These are phyloP conservation scores for Emericellopsis terricola DNA, from an alignment of 495 filamentous ascomycete species.

Conservation along the genomic window DNA sequence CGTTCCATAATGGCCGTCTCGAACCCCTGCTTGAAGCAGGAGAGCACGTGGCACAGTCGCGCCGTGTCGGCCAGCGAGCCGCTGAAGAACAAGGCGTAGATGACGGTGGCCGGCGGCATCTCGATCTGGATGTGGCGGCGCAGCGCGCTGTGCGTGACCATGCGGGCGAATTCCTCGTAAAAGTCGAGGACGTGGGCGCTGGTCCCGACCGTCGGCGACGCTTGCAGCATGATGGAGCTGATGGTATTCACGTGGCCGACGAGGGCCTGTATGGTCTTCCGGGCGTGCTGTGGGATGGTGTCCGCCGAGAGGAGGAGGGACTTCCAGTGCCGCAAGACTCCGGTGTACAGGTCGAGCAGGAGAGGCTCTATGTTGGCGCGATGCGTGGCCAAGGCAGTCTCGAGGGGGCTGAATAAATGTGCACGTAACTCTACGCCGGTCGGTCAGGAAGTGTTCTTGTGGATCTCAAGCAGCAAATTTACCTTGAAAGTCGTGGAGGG, in stretches of 20 bases:
- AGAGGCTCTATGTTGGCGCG: slow-evolving; percentile 28
- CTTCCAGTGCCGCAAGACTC: slow-evolving; percentile 54
- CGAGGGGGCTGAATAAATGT: slow-evolving; percentile 35
- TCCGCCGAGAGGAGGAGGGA: slow-evolving; percentile 17
- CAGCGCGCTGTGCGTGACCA: slow-evolving; percentile 35
- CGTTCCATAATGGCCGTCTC: slow-evolving; percentile 35
- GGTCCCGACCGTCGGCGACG: slow-evolving; percentile 16
- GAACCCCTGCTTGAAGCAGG: slow-evolving; percentile 57
- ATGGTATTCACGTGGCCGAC: slow-evolving; percentile 43
- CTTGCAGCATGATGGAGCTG: slow-evolving; percentile 40
- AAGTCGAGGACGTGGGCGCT: slow-evolving; percentile 45
- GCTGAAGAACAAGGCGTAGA: slow-evolving; percentile 54
- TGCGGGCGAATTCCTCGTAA: slow-evolving; percentile 38
- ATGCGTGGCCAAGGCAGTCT: slow-evolving; percentile 36
- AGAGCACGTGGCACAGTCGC: slow-evolving; percentile 46
- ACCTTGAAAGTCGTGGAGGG: slow-evolving; percentile 40
- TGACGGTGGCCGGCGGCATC: slow-evolving; percentile 45
- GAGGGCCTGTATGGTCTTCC: slow-evolving; percentile 24
- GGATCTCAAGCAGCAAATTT: too few relatives aligned
- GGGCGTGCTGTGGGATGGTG: slow-evolving; percentile 8
- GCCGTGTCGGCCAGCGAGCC: slow-evolving; percentile 46
- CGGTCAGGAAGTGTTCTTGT: neutral
- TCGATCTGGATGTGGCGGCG: slow-evolving; percentile 38
- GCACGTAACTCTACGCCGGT: slow-evolving; percentile 26
- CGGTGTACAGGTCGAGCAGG: slow-evolving; percentile 52